phyloP scores from a whole-genome alignment of 2,329 filamentous ascomycete species.

The Tolypocladium cylindrosporum region DNA sequence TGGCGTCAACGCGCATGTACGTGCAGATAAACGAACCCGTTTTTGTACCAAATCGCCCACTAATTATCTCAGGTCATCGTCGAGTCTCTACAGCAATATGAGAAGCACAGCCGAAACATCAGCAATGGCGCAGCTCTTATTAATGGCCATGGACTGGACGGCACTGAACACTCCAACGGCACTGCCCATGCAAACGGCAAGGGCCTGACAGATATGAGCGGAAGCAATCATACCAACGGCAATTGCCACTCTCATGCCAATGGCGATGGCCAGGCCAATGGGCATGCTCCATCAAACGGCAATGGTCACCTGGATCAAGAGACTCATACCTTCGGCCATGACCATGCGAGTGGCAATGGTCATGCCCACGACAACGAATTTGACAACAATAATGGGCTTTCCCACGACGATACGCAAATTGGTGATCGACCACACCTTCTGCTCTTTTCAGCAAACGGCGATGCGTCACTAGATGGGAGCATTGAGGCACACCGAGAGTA shows the following conservation, averaged over 20 bases:
- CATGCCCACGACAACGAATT: neutral
- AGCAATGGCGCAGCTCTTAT: neutral
- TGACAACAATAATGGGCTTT: neutral
- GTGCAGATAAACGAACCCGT: conserved; percentile 5
- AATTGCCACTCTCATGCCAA: neutral
- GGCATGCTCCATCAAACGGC: no score
- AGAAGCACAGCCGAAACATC: neutral
- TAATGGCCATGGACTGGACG: neutral
- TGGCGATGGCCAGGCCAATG: neutral
- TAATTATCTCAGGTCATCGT: neutral
- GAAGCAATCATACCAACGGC: neutral
- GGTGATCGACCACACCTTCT: neutral
- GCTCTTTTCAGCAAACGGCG: neutral
- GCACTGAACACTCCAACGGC: neutral
- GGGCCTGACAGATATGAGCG: no score
- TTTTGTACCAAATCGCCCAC: no score
- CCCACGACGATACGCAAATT: neutral
- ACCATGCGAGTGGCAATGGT: neutral
- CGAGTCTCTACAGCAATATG: neutral
- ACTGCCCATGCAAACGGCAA: neutral
- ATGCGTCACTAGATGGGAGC: conserved; percentile 12
- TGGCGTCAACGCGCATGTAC: conserved; percentile 31
- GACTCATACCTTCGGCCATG: neutral
- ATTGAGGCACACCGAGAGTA: conserved; percentile 2
- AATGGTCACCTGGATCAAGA: no score